These are phyloP conservation scores for Auricularia sp. DNA, from an alignment of 768 basidiomycete genomes.

Conservation along the genomic window DNA sequence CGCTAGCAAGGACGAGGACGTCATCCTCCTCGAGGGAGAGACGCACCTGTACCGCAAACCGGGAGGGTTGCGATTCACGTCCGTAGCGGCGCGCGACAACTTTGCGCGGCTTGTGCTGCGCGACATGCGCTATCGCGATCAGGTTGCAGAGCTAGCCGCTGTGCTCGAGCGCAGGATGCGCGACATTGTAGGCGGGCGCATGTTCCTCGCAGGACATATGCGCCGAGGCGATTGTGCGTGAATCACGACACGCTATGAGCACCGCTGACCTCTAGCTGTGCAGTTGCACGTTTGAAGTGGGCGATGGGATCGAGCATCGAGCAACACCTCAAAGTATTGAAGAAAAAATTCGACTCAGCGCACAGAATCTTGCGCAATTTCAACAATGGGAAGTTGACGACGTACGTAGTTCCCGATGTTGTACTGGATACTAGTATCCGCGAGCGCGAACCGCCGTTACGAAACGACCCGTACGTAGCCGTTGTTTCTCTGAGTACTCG, in stretches of 20 bases:
- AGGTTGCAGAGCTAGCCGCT: slow-evolving; percentile 4
- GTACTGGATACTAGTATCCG: slow-evolving; percentile 5
- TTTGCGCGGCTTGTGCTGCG: slow-evolving; percentile 8
- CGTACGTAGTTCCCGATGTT: slow-evolving; percentile 10
- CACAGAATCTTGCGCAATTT: background rate
- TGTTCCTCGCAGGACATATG: slow-evolving; percentile 10
- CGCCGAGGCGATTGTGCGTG: slow-evolving; percentile 10
- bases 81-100: background rate
- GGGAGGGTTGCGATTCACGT: slow-evolving; percentile 1
- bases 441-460: slow-evolving; percentile 5
- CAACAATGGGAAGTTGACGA: background rate
- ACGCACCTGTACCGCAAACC: slow-evolving; percentile 7
- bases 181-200: background rate
- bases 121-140: slow-evolving; percentile 2
- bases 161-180: slow-evolving; percentile 5
- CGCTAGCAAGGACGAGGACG: background rate
- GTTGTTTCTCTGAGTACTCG: background rate
- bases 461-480: slow-evolving; percentile 10
- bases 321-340: background rate
- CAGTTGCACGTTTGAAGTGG: background rate
- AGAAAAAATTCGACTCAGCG: background rate
- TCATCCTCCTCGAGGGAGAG: slow-evolving; percentile 4
- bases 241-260: background rate
- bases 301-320: background rate
- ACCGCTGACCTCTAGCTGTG: background rate